Base-by-base conservation (phyloP, 2,329 filamentous ascomycete genomes). In the Didymella sp. region DNA sequence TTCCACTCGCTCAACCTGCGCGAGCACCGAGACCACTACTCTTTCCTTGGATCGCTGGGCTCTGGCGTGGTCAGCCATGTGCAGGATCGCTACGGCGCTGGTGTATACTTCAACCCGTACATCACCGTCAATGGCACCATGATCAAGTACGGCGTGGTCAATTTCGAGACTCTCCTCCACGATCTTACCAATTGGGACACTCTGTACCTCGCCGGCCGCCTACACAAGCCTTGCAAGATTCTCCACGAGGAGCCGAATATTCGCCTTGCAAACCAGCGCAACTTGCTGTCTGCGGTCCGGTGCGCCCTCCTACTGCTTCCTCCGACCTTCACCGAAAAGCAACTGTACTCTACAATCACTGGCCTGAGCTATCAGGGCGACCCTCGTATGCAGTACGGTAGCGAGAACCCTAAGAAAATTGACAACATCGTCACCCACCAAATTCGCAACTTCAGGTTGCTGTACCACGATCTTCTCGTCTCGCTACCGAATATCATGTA, bases 171-270 rank as follows among this genome's bases (percentile, higher is more conserved):
- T 2, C 81, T 99, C 15, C 93, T 92, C 68, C 84, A 83, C 38
- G 95, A 99, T 73, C 84, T 99, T 22, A 89, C 87, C 27, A 87
- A 92, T 56, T 99, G 95, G 95, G 88, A 96, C 61, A 96, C 92
- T 0, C 82, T 99, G 24, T 99, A 99, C 76, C 85, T 99, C n/a
- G 95, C 96, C 6, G 95, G 95, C 4, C 90, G 95, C 30, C 83
- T 99, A 49, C 95, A 99, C 63, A 99, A 99, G 75, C 95, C 95
- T 1, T 95, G 96, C 77, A 98, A 99, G 80, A 98, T 99, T 64
- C 84, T 99, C 17, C 89, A 93, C 47, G 95, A 99, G 74, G 91
- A 99, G 70, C 91, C 95, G 0, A 88, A 88, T 46, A 92, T 99
- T 37, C 91, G 95, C 28, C 85, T 98, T 28, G 92, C 94, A 4